phyloP scores from a whole-genome alignment of 2,329 filamentous ascomycete genomes.

The Fusarium sp. region DNA sequence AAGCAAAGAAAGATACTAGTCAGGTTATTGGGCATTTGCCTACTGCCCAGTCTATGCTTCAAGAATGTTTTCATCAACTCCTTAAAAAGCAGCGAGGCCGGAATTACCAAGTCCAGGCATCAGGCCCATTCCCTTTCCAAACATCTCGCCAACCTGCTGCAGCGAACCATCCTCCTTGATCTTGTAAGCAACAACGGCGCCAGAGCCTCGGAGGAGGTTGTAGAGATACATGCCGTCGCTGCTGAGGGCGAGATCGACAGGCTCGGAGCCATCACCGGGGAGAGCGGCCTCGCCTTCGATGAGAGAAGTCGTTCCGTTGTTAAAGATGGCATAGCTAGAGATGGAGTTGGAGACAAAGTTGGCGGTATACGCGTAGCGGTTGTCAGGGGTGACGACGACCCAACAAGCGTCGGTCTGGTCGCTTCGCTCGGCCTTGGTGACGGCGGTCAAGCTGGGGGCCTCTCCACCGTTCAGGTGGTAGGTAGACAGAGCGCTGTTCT shows the following conservation, averaged over 20 bases:
- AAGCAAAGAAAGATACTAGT: neutral
- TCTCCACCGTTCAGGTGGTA: constrained; percentile 4
- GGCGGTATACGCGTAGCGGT: constrained; percentile 31
- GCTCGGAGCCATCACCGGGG: constrained; percentile 27
- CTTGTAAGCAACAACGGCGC: constrained; percentile 31
- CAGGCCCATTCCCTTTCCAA: constrained; percentile 11
- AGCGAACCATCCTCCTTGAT: constrained; percentile 35
- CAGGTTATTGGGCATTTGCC: neutral
- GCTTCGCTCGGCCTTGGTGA: neutral
- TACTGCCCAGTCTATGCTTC: neutral
- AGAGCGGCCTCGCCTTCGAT: constrained; percentile 29
- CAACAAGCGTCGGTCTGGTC: constrained; percentile 36
- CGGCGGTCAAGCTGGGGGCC: constrained; percentile 1
- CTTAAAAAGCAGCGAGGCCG: neutral
- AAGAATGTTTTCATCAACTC: neutral
- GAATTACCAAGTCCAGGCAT: neutral
- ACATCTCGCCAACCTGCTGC: constrained; percentile 21
- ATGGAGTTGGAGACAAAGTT: constrained; percentile 38
- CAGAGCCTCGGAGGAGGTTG: constrained; percentile 36
- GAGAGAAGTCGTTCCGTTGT: constrained; percentile 25
- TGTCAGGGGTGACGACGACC: constrained; percentile 34
- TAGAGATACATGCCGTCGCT: constrained; percentile 32
- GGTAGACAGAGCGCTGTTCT: constrained; percentile 4
- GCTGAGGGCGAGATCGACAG: constrained; percentile 35
- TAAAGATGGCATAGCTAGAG: constrained; percentile 28